Conservation (phyloP, 257 asterid genomes). For the Penstemon newberryi region DNA sequence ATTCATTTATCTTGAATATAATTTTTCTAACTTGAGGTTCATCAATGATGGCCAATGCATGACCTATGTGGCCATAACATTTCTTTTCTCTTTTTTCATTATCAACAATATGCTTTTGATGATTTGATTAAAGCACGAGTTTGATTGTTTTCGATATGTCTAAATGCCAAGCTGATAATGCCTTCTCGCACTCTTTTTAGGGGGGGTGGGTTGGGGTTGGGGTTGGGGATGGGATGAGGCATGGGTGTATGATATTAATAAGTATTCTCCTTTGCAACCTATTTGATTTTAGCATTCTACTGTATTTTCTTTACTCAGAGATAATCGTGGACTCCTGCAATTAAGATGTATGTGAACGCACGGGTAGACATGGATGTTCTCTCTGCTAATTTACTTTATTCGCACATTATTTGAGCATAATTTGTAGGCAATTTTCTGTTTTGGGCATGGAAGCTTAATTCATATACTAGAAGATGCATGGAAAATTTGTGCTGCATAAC, state of each 20-base stretch:
- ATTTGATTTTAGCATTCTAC: neutral
- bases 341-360: constrained; percentile 9
- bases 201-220: too few species aligned
- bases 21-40: too few species aligned
- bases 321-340: neutral
- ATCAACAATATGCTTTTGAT: too few species aligned
- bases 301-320: constrained; percentile 10
- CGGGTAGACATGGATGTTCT: neutral
- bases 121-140: neutral
- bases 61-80: too few species aligned
- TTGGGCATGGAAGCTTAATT: neutral
- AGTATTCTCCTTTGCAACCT: neutral
- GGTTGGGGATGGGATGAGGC: too few species aligned
- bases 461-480: constrained; percentile 10
- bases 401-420: neutral
- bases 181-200: too few species aligned
- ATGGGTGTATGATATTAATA: neutral
- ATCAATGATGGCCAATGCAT: too few species aligned
- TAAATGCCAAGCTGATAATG: too few species aligned
- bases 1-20: too few species aligned
- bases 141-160: neutral
- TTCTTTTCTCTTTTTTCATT: too few species aligned
- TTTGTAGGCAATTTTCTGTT: neutral
- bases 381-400: neutral
- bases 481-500: constrained; percentile 4